A percentile compares a stretch with the other conserved stretches of the same genome.
Evolutionary conservation across 139 green algal genomes (phyloP).

Genomic region (Coelastrella sp.): DNA sequence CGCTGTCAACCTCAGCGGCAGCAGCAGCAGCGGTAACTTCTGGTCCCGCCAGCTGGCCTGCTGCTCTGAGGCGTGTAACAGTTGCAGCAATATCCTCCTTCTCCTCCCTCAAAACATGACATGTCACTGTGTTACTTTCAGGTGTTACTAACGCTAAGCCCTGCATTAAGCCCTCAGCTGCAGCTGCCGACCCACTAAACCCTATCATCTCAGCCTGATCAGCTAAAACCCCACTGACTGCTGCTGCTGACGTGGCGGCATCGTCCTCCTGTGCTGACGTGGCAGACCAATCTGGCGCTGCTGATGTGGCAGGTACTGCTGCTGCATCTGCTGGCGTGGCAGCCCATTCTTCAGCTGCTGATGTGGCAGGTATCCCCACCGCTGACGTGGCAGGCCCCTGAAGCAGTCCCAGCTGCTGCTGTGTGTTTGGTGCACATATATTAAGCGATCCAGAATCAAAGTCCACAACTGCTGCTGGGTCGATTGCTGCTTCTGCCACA

Average conservation of each 20-base stretch:
- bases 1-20: neutral
- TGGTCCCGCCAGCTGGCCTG: neutral
- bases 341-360: neutral
- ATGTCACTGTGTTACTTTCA: neutral
- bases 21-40: constrained; percentile 2
- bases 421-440: neutral
- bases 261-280: neutral
- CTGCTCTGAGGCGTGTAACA: neutral
- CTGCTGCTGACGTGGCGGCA: neutral
- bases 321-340: neutral
- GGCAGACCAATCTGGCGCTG: neutral
- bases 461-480: constrained; percentile 6
- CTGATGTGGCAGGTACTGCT: neutral
- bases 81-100: neutral
- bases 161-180: constrained; percentile 5
- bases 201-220: neutral
- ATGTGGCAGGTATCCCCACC: neutral
- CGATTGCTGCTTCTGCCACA: neutral
- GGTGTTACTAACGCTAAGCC: neutral
- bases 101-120: neutral
- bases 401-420: neutral
- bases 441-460: neutral
- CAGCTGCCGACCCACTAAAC: neutral
- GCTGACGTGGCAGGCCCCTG: neutral
- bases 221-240: neutral